Conservation (phyloP, 768 basidiomycete species). For the Xanthoconium stramineum region DNA sequence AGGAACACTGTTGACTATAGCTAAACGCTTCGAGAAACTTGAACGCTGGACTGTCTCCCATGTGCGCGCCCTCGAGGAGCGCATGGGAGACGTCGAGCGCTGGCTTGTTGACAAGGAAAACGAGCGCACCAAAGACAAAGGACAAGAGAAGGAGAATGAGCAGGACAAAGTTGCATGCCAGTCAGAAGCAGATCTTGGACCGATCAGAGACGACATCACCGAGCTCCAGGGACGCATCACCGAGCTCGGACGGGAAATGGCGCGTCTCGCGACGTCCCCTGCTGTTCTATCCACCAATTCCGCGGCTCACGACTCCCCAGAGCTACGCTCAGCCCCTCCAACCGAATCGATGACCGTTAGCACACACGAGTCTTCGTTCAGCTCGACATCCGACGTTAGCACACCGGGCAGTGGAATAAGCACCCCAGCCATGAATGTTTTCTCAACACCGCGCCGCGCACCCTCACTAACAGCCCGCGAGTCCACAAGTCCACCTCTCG, state of each 20-base stretch:
- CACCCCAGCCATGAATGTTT: conserved; percentile 10
- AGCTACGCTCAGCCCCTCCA: conserved; percentile 44
- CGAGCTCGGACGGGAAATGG: conserved; percentile 78
- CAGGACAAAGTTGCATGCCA: conserved; percentile 10
- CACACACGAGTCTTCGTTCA: conserved; percentile 26
- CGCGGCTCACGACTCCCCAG: conserved; percentile 41
- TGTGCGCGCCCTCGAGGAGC: conserved; percentile 83
- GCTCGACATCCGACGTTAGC: conserved; percentile 13
- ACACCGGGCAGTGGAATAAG: conserved; percentile 11
- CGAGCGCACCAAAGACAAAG: conserved; percentile 45
- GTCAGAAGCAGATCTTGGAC: conserved; percentile 40
- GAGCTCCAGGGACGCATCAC: conserved; percentile 75
- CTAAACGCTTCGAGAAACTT: conserved; percentile 78
- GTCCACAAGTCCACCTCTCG: conserved; percentile 61
- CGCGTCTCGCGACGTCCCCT: conserved; percentile 59
- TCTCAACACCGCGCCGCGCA: conserved; percentile 30
- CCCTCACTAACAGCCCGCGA: conserved; percentile 50
- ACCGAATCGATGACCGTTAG: conserved; percentile 45
- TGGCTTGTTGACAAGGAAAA: conserved; percentile 87
- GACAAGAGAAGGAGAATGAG: conserved; percentile 22
- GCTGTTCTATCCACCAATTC: conserved; percentile 44
- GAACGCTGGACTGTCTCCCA: conserved; percentile 90
- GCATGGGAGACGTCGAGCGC: conserved; percentile 88
- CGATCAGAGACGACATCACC: conserved; percentile 63
- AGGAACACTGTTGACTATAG: conserved; percentile 69